Evolutionary conservation across 2,329 filamentous ascomycete species (phyloP).

Genomic region (Ophiostoma fasciatum): DNA sequence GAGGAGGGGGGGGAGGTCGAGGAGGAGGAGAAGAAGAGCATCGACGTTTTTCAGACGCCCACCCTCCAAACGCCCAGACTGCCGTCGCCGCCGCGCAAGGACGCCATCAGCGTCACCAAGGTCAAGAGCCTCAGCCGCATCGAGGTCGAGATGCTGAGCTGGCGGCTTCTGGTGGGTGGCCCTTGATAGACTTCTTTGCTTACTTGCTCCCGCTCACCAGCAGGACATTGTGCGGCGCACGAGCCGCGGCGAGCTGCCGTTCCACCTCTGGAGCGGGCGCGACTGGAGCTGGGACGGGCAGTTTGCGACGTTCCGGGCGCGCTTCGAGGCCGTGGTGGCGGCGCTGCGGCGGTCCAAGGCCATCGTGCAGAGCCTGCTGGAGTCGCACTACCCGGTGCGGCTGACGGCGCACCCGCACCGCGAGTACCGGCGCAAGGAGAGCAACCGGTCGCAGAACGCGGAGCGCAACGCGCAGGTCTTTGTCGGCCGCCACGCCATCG

Average conservation of each 20-base stretch:
- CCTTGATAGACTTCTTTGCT: too few species aligned
- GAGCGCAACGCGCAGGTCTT: slow-evolving; percentile 12
- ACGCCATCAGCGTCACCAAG: slow-evolving; percentile 11
- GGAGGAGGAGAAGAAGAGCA: not conserved
- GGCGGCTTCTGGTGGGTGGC: slow-evolving; percentile 10
- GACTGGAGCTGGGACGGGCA: slow-evolving; percentile 11
- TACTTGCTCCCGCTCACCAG: too few species aligned
- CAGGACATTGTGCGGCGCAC: too few species aligned
- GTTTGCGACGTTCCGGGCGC: slow-evolving; percentile 7
- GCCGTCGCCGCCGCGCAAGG: slow-evolving; percentile 2
- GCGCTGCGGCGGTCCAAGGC: slow-evolving; percentile 11
- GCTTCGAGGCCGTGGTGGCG: slow-evolving; percentile 9
- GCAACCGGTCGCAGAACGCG: slow-evolving; percentile 12
- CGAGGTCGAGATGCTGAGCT: slow-evolving; percentile 12
- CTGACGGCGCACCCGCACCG: slow-evolving; percentile 10
- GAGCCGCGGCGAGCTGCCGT: slow-evolving; percentile 9
- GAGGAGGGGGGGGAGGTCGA: not conserved
- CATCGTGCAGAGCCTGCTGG: slow-evolving; percentile 11
- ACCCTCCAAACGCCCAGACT: too few species aligned
- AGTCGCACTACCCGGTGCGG: slow-evolving; percentile 10
- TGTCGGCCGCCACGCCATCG: slow-evolving; percentile 11
- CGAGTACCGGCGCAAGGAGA: slow-evolving; percentile 12
- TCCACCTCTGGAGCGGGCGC: slow-evolving; percentile 10
- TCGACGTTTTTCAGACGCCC: too few species aligned
- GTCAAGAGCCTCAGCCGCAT: slow-evolving; percentile 10